Percentiles rank a stretch among this genome's conserved stretches.
Conservation (phyloP, 2,329 filamentous ascomycete genomes). For the Aspergillus proliferans region DNA sequence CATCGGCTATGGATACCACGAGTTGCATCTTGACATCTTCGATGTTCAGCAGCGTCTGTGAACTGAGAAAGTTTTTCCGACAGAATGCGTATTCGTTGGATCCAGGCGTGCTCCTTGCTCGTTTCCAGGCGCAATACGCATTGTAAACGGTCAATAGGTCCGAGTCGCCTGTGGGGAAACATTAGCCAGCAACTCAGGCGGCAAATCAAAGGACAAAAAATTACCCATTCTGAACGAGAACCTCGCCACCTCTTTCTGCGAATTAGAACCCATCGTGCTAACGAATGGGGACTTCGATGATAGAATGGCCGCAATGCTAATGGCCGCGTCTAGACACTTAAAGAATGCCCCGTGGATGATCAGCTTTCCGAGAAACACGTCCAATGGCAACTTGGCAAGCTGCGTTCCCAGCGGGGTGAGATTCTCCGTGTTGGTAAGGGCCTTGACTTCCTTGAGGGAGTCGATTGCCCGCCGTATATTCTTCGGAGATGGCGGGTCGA, state of each 20-base stretch:
- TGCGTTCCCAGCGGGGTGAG: conserved; percentile 81
- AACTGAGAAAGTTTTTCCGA: conserved; percentile 84
- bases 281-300: conserved; percentile 94
- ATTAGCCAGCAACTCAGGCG: neutral
- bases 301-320: conserved; percentile 87
- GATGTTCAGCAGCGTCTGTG: conserved; percentile 84
- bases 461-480: conserved; percentile 92
- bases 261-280: conserved; percentile 73
- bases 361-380: conserved; percentile 91
- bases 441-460: conserved; percentile 85
- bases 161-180: conserved; percentile 58
- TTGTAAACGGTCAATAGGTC: conserved; percentile 92
- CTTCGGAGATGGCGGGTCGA: conserved; percentile 84
- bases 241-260: conserved; percentile 73
- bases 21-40: conserved; percentile 94
- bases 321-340: conserved; percentile 81
- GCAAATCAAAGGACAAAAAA: neutral
- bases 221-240: conserved; percentile 67
- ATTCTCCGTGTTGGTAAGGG: conserved; percentile 72
- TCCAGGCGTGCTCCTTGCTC: conserved; percentile 64
- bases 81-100: conserved; percentile 84
- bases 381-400: conserved; percentile 79
- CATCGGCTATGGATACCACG: conserved; percentile 75
- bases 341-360: conserved; percentile 82
- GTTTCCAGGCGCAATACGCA: conserved; percentile 84